Evolutionary conservation across 2,329 filamentous ascomycete genomes (phyloP).

Genomic region (Colletotrichum karsti): DNA sequence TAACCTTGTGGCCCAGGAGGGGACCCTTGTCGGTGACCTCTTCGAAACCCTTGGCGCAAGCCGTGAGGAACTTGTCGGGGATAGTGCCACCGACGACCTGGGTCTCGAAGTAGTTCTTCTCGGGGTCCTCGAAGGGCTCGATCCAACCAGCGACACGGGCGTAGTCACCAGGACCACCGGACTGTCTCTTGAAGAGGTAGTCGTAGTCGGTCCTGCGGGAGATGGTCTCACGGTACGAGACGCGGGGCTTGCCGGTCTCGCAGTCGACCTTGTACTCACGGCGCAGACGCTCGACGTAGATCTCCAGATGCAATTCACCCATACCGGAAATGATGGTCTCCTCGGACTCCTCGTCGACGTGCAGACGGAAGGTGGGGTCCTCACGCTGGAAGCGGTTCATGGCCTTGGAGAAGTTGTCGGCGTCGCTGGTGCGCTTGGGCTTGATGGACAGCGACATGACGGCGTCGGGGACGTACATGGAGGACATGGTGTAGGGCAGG

Average conservation of each 20-base stretch:
- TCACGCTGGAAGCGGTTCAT: slow-evolving; percentile 99
- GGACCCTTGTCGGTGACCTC: slow-evolving; percentile 85
- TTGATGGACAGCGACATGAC: slow-evolving; percentile 98
- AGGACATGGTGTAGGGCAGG: slow-evolving; percentile 93
- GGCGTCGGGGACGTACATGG: slow-evolving; percentile 97
- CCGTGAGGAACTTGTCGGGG: slow-evolving; percentile 93
- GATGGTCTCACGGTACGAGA: slow-evolving; percentile 96
- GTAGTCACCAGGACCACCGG: slow-evolving; percentile 93
- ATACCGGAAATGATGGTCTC: slow-evolving; percentile 99
- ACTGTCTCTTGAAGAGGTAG: slow-evolving; percentile 94
- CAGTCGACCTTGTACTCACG: slow-evolving; percentile 98
- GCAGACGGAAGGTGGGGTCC: slow-evolving; percentile 96
- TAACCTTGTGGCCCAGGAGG: slow-evolving; percentile 89
- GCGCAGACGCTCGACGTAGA: slow-evolving; percentile 96
- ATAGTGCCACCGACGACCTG: slow-evolving; percentile 91
- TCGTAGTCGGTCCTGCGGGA: slow-evolving; percentile 84
- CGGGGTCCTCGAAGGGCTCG: slow-evolving; percentile 80
- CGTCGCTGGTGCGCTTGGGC: slow-evolving; percentile 92
- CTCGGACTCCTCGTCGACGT: slow-evolving; percentile 89
- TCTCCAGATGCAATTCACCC: slow-evolving; percentile 96
- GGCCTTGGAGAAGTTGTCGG: slow-evolving; percentile 95
- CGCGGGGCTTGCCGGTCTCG: slow-evolving; percentile 93
- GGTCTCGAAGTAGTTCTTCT: slow-evolving; percentile 84
- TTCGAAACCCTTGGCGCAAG: slow-evolving; percentile 95
- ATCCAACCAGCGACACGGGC: slow-evolving; percentile 92